A percentile compares a stretch with the other conserved stretches of the same genome.
Conservation (phyloP, 257 asterid species). For the Leptodermis oblonga region DNA sequence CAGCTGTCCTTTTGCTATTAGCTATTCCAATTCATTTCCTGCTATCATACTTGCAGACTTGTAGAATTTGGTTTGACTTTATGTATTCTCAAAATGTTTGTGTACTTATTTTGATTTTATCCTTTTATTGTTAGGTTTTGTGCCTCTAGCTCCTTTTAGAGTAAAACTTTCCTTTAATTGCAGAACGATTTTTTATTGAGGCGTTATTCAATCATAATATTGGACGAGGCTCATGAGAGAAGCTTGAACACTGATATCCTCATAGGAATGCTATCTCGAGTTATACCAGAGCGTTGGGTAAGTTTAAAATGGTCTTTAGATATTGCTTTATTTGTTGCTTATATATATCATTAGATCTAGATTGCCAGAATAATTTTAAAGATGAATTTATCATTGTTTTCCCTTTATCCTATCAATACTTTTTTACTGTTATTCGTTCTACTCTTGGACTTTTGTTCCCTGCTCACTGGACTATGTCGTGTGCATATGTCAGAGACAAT, state of each 20-base stretch:
- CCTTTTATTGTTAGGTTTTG: neutral
- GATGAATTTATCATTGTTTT: neutral
- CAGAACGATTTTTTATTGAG: conserved; percentile 80
- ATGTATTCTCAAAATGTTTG: neutral
- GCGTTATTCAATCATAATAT: conserved; percentile 76
- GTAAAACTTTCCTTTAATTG: conserved; percentile 14
- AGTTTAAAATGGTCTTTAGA: conserved; percentile 19
- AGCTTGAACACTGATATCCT: conserved; percentile 97
- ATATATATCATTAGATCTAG: neutral
- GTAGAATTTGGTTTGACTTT: neutral
- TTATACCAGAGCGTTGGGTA: conserved; percentile 74
- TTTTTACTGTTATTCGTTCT: neutral
- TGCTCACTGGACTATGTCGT: conserved; percentile 9
- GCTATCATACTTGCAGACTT: neutral
- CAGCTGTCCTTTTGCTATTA: neutral
- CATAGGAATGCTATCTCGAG: conserved; percentile 99
- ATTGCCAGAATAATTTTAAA: neutral
- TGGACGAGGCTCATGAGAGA: conserved; percentile 99
- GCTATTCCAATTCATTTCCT: neutral
- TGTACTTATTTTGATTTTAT: neutral
- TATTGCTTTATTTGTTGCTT: conserved; percentile 7
- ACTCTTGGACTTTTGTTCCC: neutral
- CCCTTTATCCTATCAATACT: neutral
- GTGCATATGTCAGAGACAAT: conserved; percentile 53
- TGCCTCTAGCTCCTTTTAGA: conserved; percentile 6